A percentile compares a stretch with the other conserved stretches of the same genome.
These are phyloP conservation scores for Teratosphaeria viscida DNA, from an alignment of 2,329 filamentous ascomycete species.

Conservation along the genomic window DNA sequence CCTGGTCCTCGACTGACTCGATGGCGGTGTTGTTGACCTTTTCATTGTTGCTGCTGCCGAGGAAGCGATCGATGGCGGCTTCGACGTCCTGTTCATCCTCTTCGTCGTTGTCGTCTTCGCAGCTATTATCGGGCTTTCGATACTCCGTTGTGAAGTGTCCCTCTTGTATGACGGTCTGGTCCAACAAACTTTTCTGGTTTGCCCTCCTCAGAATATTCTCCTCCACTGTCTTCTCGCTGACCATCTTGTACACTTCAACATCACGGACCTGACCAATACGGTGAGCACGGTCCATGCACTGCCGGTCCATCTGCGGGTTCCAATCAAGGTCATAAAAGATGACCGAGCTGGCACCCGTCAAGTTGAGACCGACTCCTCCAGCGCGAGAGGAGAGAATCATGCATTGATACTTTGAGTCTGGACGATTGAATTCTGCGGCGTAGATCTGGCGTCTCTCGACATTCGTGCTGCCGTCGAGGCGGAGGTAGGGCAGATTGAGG, in stretches of 20 bases:
- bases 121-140: slow-evolving; percentile 41
- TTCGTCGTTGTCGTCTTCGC: slow-evolving; percentile 43
- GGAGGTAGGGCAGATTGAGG: slow-evolving; percentile 91
- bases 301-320: slow-evolving; percentile 99
- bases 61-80: slow-evolving; percentile 74
- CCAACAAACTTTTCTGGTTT: slow-evolving; percentile 93
- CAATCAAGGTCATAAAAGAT: slow-evolving; percentile 99
- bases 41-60: slow-evolving; percentile 46
- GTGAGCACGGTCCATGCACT: slow-evolving; percentile 95
- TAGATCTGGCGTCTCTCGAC: slow-evolving; percentile 91
- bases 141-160: slow-evolving; percentile 97
- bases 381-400: slow-evolving; percentile 95
- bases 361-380: slow-evolving; percentile 87
- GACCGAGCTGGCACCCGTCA: slow-evolving; percentile 92
- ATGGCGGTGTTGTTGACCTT: slow-evolving; percentile 57
- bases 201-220: slow-evolving; percentile 95
- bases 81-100: slow-evolving; percentile 61
- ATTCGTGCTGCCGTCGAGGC: slow-evolving; percentile 91
- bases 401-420: slow-evolving; percentile 79
- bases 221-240: slow-evolving; percentile 66
- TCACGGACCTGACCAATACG: slow-evolving; percentile 95
- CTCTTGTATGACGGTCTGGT: slow-evolving; percentile 97
- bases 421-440: slow-evolving; percentile 85
- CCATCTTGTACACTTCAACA: slow-evolving; percentile 81
- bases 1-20: slow-evolving; percentile 81